Evolutionary conservation across 106 monocot genomes (phyloP), one percentile per base, ranked within the genome.

Genomic region (Acorus calamus): DNA sequence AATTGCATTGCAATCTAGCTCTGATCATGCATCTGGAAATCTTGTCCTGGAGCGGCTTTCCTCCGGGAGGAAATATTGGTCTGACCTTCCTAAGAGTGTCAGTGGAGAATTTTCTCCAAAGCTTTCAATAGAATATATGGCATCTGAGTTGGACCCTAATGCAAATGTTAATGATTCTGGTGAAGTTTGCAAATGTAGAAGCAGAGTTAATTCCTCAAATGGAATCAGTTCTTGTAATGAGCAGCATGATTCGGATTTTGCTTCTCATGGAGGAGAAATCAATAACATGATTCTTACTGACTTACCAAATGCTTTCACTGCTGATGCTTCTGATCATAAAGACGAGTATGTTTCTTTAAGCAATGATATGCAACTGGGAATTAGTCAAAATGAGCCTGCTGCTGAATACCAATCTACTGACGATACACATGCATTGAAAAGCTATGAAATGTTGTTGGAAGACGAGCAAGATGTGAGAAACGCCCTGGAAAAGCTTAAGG

Each of bases 61-160:
- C 41, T 83, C 91, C 66, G 91, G 86, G 9, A 57, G 66, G 14
- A 83, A 44, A 53, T 86, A 91, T 52, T 83, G 86, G 91, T 86
- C 78, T 11, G 81, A 81, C 61, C 83, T 83, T 41, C 86, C 86
- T 0, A 83, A 55, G 46, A 73, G 59, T 44, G 66, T 57, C 4
- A 48, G 43, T 59, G 69, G 41, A 8, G 14, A 42, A 7, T 75
- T 72, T 67, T 76, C 69, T 42, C 8, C 12, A 7, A 44, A 4
- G 8, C 64, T 28, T 61, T 54, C 64, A 0, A 50, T 43, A 4
- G 59, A 55, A 57, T 55, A 57, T 49, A 14, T 44, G 3, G 60
- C 66, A 6, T 73, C 67, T 57, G 63, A 57, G 44, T 60, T 65
- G 52, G 49, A 59, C 52, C 65, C 48, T 2, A 51, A 56, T 4